Evolutionary conservation across 345 rosid genomes (phyloP).

Genomic region (Noccaea caerulescens): DNA sequence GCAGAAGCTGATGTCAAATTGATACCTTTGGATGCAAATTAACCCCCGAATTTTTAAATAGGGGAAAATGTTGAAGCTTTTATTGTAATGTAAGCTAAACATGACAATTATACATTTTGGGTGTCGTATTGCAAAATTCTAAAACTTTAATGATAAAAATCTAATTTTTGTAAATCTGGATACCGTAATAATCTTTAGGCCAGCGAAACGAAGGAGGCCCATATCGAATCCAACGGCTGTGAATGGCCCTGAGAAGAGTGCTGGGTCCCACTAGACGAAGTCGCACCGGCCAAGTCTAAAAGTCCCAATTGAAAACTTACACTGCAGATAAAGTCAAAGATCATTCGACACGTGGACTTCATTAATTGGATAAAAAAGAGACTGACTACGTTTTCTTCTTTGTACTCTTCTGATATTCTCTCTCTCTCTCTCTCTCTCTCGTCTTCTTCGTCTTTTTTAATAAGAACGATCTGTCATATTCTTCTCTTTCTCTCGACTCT

Average conservation of each 20-base stretch:
- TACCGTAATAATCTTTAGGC: not conserved
- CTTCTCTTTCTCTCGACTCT: not conserved
- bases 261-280: conserved; percentile 23
- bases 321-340: not conserved
- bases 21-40: too few species aligned
- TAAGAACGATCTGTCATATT: conserved; percentile 41
- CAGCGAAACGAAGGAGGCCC: not conserved
- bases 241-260: not conserved
- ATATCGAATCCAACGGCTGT: conserved; percentile 26
- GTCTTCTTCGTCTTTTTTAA: conserved; percentile 23
- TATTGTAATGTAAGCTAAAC: too few species aligned
- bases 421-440: not conserved
- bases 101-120: too few species aligned
- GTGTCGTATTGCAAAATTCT: too few species aligned
- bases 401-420: not conserved
- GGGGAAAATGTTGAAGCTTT: too few species aligned
- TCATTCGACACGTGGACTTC: not conserved
- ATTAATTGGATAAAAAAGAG: not conserved
- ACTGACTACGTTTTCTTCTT: conserved; percentile 22
- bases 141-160: too few species aligned
- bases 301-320: conserved; percentile 35
- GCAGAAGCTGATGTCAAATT: too few species aligned
- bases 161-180: too few species aligned
- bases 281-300: conserved; percentile 39
- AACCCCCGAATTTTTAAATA: too few species aligned